phyloP scores from a whole-genome alignment of 1,284 basidiomycete genomes.

The Cerioporus squamosus region DNA sequence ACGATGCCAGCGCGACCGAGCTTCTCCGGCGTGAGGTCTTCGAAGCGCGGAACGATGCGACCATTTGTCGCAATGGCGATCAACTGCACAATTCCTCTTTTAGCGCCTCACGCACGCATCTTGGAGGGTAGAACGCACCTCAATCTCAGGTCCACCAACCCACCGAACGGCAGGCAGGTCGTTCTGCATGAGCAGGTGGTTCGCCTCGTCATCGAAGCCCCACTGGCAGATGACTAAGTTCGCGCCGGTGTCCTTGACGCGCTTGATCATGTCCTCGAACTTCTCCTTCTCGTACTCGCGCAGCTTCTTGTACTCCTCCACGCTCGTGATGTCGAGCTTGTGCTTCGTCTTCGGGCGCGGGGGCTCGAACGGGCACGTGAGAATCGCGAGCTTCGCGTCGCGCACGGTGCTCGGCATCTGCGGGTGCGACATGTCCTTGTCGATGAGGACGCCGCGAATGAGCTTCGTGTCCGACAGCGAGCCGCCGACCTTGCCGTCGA shows the following conservation, averaged over 20 bases:
- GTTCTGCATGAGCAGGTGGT: conserved; percentile 97
- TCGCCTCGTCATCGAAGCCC: conserved; percentile 99
- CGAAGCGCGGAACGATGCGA: conserved; percentile 97
- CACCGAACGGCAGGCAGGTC: conserved; percentile 97
- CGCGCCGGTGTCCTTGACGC: conserved; percentile 97
- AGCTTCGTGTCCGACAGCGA: conserved; percentile 93
- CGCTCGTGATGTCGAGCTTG: conserved; percentile 96
- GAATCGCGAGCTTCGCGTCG: conserved; percentile 93
- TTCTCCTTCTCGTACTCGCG: conserved; percentile 96
- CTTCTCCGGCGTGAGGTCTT: conserved; percentile 91
- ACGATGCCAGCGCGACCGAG: conserved; percentile 94
- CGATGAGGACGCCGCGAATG: conserved; percentile 95
- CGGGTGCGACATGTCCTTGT: conserved; percentile 99
- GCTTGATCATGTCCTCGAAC: conserved; percentile 96
- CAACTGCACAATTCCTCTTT: conserved; percentile 51
- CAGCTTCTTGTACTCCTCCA: conserved; percentile 98
- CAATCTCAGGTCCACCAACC: conserved; percentile 99
- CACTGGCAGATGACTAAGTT: conserved; percentile 99
- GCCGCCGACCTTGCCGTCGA: conserved; percentile 98
- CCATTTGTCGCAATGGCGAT: conserved; percentile 99
- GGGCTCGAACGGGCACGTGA: conserved; percentile 99
- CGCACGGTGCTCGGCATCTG: conserved; percentile 93
- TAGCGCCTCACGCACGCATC: neutral
- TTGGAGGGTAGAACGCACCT: conserved; percentile 53
- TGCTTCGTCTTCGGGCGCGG: conserved; percentile 99